A percentile compares a stretch with the other conserved stretches of the same genome.
These are phyloP conservation scores for Penicillium dipodomyicola DNA, from an alignment of 495 filamentous ascomycete species.

Conservation along the genomic window DNA sequence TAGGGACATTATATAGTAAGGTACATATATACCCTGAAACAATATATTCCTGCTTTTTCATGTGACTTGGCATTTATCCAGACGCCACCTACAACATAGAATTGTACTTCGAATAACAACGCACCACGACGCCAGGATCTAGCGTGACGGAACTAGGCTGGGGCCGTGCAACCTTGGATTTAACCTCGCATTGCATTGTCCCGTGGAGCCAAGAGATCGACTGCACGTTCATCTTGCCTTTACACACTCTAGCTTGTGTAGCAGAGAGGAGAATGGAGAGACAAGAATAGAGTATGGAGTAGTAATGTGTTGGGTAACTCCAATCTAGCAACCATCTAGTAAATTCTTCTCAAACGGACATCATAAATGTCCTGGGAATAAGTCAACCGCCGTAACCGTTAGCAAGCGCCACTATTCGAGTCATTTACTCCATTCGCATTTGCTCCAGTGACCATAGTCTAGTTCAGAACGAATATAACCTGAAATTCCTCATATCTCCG, in stretches of 20 bases:
- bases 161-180: slow-evolving; percentile 30
- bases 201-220: slow-evolving; percentile 32
- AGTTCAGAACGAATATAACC: not conserved
- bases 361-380: not conserved
- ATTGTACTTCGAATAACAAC: slow-evolving; percentile 14
- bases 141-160: slow-evolving; percentile 9
- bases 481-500: slow-evolving; percentile 9
- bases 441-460: not conserved
- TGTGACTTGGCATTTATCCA: slow-evolving; percentile 5
- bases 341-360: not conserved
- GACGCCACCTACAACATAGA: not conserved
- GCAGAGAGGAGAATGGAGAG: not conserved
- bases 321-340: not conserved
- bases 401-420: slow-evolving; percentile 7
- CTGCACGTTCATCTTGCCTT: slow-evolving; percentile 33
- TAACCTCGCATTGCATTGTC: slow-evolving; percentile 40
- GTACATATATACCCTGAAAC: not conserved
- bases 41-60: not conserved
- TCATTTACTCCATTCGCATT: not conserved
- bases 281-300: not conserved
- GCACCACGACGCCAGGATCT: slow-evolving; percentile 24
- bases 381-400: slow-evolving; percentile 15
- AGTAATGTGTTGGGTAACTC: not conserved
- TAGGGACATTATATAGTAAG: not conserved
- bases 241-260: slow-evolving; percentile 10